Percentiles rank a stretch among this genome's conserved stretches.
phyloP scores from a whole-genome alignment of 352 stramenopile genomes.

The Globisporangium acanthophoron region DNA sequence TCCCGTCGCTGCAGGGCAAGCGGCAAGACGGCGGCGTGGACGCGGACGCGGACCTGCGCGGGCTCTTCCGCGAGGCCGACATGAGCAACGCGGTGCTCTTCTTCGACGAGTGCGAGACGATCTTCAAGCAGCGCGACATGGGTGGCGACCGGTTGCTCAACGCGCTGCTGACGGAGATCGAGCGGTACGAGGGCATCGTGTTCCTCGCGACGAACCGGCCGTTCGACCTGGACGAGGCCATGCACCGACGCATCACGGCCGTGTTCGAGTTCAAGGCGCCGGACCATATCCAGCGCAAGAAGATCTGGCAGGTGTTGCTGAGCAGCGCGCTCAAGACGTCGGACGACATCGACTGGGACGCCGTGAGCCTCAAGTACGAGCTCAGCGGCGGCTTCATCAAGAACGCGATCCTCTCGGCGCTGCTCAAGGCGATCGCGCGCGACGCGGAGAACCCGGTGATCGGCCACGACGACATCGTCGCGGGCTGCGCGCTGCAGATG shows the following conservation, averaged over 20 bases:
- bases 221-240: conserved; percentile 86
- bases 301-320: conserved; percentile 83
- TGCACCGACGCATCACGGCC: conserved; percentile 87
- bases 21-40: conserved; percentile 60
- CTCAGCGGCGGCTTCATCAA: conserved; percentile 90
- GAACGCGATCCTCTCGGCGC: conserved; percentile 82
- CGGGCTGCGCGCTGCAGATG: conserved; percentile 82
- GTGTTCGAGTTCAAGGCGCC: conserved; percentile 87
- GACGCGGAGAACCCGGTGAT: conserved; percentile 56
- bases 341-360: conserved; percentile 77
- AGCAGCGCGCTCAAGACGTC: conserved; percentile 42
- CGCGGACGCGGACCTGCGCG: conserved; percentile 72
- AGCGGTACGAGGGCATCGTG: conserved; percentile 85
- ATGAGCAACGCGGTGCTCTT: conserved; percentile 90
- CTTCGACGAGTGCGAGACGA: conserved; percentile 88
- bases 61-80: conserved; percentile 81
- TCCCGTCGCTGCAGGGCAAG: conserved; percentile 80
- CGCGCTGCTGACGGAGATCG: conserved; percentile 84
- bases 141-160: conserved; percentile 77
- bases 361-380: conserved; percentile 84
- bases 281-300: conserved; percentile 72
- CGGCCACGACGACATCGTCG: conserved; percentile 69
- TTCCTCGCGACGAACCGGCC: conserved; percentile 87
- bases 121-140: conserved; percentile 82
- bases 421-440: conserved; percentile 72